Conservation (phyloP, 2,329 filamentous ascomycete species). For the Exserohilum turcica region DNA sequence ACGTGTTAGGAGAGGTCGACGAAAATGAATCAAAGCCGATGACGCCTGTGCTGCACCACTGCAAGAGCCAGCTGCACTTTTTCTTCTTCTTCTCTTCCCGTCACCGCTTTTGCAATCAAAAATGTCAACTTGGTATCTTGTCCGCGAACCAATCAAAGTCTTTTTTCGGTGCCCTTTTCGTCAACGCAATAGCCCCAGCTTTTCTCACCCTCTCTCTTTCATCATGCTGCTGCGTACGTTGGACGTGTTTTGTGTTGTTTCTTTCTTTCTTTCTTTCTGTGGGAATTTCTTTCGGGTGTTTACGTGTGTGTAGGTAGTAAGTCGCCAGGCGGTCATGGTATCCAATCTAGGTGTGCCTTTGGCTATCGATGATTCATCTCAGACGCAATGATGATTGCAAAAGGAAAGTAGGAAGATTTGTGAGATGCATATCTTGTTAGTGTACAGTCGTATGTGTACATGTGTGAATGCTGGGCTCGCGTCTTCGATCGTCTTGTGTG, state of each 20-base stretch:
- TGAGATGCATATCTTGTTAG: not conserved
- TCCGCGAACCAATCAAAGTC: too few species aligned
- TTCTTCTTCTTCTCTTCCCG: not conserved
- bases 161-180: too few species aligned
- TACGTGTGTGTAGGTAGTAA: too few species aligned
- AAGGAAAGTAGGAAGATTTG: not conserved
- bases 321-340: not conserved
- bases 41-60: not conserved
- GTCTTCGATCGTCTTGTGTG: constrained; percentile 8
- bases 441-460: constrained; percentile 1
- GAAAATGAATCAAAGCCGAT: not conserved
- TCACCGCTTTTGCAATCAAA: not conserved
- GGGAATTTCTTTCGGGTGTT: too few species aligned
- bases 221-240: too few species aligned
- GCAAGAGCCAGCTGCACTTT: not conserved
- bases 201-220: too few species aligned
- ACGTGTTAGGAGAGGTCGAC: too few species aligned
- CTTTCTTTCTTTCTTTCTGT: not conserved
- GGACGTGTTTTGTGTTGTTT: not conserved
- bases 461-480: constrained; percentile 3
- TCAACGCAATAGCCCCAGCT: too few species aligned
- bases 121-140: not conserved
- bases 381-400: not conserved
- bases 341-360: constrained; percentile 7
- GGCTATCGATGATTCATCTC: not conserved